Percentiles rank a stretch among this genome's conserved stretches.
These are phyloP conservation scores for Entonaema liquescens DNA, from an alignment of 495 filamentous ascomycete genomes.

Conservation along the genomic window DNA sequence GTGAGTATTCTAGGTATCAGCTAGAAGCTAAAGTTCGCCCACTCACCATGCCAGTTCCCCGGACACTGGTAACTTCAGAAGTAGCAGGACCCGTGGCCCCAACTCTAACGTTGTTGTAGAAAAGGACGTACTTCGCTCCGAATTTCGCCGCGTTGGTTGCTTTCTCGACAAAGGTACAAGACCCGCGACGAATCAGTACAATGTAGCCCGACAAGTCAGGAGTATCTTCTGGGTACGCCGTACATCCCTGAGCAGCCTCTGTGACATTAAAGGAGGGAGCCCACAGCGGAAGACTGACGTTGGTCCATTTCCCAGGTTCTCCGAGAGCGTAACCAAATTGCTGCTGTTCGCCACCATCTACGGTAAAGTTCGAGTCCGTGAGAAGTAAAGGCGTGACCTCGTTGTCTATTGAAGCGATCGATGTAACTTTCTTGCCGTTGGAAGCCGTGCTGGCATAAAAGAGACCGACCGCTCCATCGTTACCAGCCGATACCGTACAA, in stretches of 20 bases:
- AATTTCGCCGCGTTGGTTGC: conserved; percentile 57
- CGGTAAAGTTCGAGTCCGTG: conserved; percentile 46
- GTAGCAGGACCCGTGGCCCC: conserved; percentile 47
- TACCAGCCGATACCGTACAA: conserved; percentile 64
- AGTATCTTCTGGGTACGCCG: conserved; percentile 53
- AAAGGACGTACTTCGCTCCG: conserved; percentile 65
- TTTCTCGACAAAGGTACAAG: conserved; percentile 60
- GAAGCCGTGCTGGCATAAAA: conserved; percentile 65
- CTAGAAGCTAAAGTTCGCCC: neutral
- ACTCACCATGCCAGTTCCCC: conserved; percentile 54
- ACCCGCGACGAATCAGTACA: conserved; percentile 63
- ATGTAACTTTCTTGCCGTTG: conserved; percentile 59
- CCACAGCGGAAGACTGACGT: conserved; percentile 60
- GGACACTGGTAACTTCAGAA: conserved; percentile 37
- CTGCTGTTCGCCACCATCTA: conserved; percentile 39
- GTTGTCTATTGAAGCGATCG: conserved; percentile 65
- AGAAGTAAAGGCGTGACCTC: conserved; percentile 52
- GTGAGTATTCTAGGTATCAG: conserved; percentile 5
- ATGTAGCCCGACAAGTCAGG: conserved; percentile 62
- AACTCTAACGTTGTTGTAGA: conserved; percentile 57
- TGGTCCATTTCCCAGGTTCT: conserved; percentile 49
- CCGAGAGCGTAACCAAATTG: conserved; percentile 53
- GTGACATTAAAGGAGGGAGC: conserved; percentile 58
- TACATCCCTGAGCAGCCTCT: conserved; percentile 57
- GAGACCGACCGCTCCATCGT: conserved; percentile 60